These are phyloP conservation scores for Amoeboaphelidium protococcarum DNA, from an alignment of 371 early-diverging fungal species.

Conservation along the genomic window DNA sequence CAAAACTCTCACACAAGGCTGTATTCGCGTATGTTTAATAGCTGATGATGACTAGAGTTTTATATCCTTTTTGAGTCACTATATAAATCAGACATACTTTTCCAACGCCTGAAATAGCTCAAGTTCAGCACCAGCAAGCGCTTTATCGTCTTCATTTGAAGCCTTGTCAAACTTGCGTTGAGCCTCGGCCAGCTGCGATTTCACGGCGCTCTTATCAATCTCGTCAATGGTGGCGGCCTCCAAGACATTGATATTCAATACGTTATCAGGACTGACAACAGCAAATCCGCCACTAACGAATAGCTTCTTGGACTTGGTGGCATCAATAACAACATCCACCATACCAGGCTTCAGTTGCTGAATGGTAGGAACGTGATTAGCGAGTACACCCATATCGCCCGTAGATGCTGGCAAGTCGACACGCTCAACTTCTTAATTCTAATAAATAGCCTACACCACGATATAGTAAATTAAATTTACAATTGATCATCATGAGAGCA, in stretches of 20 bases:
- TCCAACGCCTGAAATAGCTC: slow-evolving; percentile 71
- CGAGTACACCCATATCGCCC: slow-evolving; percentile 86
- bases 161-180: slow-evolving; percentile 30
- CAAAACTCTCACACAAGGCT: neutral
- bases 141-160: slow-evolving; percentile 50
- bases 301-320: slow-evolving; percentile 57
- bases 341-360: slow-evolving; percentile 79
- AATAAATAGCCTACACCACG: slow-evolving; percentile 23
- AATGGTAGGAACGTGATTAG: slow-evolving; percentile 87
- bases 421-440: slow-evolving; percentile 50
- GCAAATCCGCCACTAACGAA: slow-evolving; percentile 96
- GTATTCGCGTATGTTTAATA: neutral
- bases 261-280: slow-evolving; percentile 80
- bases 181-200: slow-evolving; percentile 53
- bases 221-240: slow-evolving; percentile 78
- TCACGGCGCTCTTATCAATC: slow-evolving; percentile 45
- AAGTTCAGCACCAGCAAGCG: slow-evolving; percentile 55
- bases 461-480: no score
- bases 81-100: no score
- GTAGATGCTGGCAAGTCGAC: slow-evolving; percentile 79
- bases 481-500: no score
- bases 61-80: slow-evolving; percentile 27
- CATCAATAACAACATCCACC: slow-evolving; percentile 29
- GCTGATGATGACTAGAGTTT: neutral
- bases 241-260: slow-evolving; percentile 84